Evolutionary conservation across 176 grass and related monocot genomes (phyloP).

Genomic region (Aegilops speltoides): DNA sequence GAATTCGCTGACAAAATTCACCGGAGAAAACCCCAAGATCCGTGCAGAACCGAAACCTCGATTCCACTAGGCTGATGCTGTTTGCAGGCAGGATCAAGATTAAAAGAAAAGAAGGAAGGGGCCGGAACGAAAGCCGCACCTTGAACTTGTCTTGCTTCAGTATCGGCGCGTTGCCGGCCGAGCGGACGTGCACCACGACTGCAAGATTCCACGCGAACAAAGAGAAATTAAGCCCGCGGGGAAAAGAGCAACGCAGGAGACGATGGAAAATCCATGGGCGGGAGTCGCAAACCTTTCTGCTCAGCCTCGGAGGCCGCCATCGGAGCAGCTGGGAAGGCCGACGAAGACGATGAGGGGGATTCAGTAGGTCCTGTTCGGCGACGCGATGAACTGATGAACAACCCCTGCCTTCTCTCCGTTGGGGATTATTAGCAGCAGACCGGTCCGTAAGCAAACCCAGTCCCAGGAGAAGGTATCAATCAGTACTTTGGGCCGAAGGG

Average conservation of each 20-base stretch:
- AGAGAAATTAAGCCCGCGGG: neutral
- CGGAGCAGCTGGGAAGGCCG: no score
- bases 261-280: neutral
- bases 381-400: no score
- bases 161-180: conserved; percentile 71
- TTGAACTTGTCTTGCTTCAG: conserved; percentile 87
- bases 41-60: neutral
- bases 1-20: neutral
- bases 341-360: no score
- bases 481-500: no score
- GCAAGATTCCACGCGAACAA: neutral
- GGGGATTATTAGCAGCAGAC: no score
- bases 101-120: neutral
- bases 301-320: no score
- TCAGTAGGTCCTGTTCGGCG: no score
- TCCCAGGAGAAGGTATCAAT: no score
- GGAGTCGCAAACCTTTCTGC: no score
- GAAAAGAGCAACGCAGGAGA: neutral
- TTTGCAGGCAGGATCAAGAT: neutral
- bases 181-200: conserved; percentile 78
- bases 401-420: no score
- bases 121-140: conserved; percentile 21
- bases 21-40: neutral
- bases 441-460: no score
- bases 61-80: neutral